Evolutionary conservation across 495 filamentous ascomycete species (phyloP), one percentile per base, ranked within the genome.

Genomic region (Penicillium psychrofluorescens): DNA sequence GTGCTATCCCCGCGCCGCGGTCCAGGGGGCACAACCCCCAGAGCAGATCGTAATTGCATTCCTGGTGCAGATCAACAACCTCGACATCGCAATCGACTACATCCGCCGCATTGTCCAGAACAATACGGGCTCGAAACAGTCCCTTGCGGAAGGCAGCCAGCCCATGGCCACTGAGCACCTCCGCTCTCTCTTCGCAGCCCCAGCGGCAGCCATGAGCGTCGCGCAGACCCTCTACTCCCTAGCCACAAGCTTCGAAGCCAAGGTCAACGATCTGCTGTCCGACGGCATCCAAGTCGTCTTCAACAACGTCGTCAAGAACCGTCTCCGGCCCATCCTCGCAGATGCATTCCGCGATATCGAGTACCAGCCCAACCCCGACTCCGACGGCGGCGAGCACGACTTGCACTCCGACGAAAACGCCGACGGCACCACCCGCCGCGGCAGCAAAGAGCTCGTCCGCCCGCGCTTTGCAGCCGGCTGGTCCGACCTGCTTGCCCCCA

Each of bases 301-400:
- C 68, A 84, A 88, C 59, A 84, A 90, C 50, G 84, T 95, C 27
- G 71, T 96, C 54, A 92, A 92, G 53, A 81, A 83, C 29, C 86
- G 88, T 14, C 74, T 98, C 15, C 82, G 92, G 2, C 88, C 88
- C 0, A 78, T 95, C 29, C 75, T 97, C 11, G 76, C 83, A 27
- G 90, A 97, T 46, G 77, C 90, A 6, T 98, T 95, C 72, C 83
- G 90, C 15, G 90, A 95, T 58, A 83, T 87, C 31, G 89, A 95
- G 59, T 98, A 98, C 69, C 64, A 70, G 32, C 67, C 58, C 9
- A 51, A 50, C 15, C 60, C 68, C 16, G 74, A 77, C 48, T 64
- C 74, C 37, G 69, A 72, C 45, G 55, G 41, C 53, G 51, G 37
- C 28, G 47, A 54, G 30, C 49, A 58, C 29, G 54, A 55, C 32